Base-by-base conservation (phyloP, 2,329 filamentous ascomycete species). In the Cytospora paraplurivora region DNA sequence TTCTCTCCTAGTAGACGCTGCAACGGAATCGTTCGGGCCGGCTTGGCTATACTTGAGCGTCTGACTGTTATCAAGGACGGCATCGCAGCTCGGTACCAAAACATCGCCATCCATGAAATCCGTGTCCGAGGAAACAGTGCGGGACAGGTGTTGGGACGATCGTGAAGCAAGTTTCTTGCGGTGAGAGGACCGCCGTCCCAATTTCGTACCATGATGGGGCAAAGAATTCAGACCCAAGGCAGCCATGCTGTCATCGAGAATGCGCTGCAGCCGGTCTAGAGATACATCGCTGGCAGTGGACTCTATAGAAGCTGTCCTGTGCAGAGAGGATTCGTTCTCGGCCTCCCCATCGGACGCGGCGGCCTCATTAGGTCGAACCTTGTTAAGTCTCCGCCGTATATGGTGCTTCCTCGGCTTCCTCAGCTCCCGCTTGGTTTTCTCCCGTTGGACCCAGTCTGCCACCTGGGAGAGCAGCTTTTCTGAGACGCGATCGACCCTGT, bases 41-140 rank as follows among this genome's bases (percentile, higher is more conserved):
- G 73, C 71, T 21, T 78, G 75, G 15, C 80, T 82, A 72, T 95
- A 96, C 57, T 88, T 86, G 70, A 97, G 80, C 0, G 93, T 96
- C 76, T 94, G 95, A 6, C 91, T 90, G 72, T 97, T 97, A 76
- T 98, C 94, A 21, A 98, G 82, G 53, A 88, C 81, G 8, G 87
- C 92, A 74, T 97, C 92, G 69, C 93, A 96, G 67, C 85, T 87
- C 0, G 94, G 94, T 1, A 96, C 92, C n/a, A 91, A 76, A 19
- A 87, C 82, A 67, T 97, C 92, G n/a, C 86, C 86, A 67, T 97
- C 93, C 17, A 86, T 79, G 69, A 89, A 91, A 64, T 98, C 94
- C 0, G 93, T 96, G 69, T 97, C 94, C 0, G 92, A 95, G 4
- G 90, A 92, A 5, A 81, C 82, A 1, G 79, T 77, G 15, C 79